Evolutionary conservation across 176 grass and related monocot species (phyloP).

Genomic region (Oryza australiensis): DNA sequence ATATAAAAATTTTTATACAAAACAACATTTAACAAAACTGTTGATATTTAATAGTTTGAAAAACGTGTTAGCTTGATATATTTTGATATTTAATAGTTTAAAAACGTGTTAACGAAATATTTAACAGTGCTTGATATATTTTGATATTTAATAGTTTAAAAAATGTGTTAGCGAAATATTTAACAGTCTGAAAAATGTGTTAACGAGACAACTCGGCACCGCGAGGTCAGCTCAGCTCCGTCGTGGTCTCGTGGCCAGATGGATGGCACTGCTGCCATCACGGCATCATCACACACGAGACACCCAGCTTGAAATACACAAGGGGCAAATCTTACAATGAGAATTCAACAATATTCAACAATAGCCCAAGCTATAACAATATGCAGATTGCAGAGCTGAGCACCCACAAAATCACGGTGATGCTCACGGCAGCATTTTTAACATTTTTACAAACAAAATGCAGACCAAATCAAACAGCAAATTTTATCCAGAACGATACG

Average conservation of each 20-base stretch:
- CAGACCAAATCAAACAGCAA: neutral
- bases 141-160: no score
- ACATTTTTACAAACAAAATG: conserved; percentile 12
- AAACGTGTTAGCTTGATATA: no score
- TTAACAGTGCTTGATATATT: no score
- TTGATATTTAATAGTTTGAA: no score
- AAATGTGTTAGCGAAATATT: no score
- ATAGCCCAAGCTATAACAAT: neutral
- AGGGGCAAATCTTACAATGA: no score
- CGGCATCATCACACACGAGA: neutral
- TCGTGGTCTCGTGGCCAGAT: neutral
- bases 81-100: no score
- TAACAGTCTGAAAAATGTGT: no score
- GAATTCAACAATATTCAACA: no score
- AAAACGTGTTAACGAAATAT: no score
- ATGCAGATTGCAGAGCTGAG: neutral
- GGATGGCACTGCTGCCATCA: neutral
- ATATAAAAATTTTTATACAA: no score
- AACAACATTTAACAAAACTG: no score
- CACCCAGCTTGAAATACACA: neutral
- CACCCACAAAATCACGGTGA: neutral
- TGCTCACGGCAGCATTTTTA: neutral
- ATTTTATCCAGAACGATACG: neutral
- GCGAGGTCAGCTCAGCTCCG: neutral
- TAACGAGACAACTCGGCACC: neutral